These are phyloP conservation scores for Laguncularia racemosa DNA, from an alignment of 345 rosid genomes.

Conservation along the genomic window DNA sequence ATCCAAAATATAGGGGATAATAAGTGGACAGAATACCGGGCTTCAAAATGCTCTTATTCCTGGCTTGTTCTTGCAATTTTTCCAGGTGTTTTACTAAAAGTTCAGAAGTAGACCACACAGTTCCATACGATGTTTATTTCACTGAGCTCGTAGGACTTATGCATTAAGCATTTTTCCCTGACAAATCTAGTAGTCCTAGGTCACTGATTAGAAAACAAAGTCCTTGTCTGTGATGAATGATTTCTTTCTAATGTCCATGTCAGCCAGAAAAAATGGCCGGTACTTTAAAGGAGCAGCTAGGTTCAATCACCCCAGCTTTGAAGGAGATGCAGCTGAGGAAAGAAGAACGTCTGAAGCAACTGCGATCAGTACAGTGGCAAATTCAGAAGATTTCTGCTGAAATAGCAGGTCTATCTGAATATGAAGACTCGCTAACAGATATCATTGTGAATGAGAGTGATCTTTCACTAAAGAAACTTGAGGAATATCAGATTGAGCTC, in stretches of 20 bases:
- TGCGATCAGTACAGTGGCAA: slow-evolving; percentile 66
- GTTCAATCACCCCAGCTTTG: slow-evolving; percentile 84
- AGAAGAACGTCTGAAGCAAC: slow-evolving; percentile 77
- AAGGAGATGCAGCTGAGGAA: slow-evolving; percentile 80
- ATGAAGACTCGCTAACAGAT: slow-evolving; percentile 50
- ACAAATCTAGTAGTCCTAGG: too few relatives aligned
- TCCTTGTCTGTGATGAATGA: neutral
- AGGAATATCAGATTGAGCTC: slow-evolving; percentile 81
- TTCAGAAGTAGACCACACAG: too few relatives aligned
- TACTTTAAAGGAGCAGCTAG: slow-evolving; percentile 78
- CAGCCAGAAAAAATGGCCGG: slow-evolving; percentile 94
- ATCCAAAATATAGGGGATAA: too few relatives aligned
- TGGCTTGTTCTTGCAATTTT: too few relatives aligned
- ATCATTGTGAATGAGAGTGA: slow-evolving; percentile 70
- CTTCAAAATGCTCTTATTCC: too few relatives aligned
- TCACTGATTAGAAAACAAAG: too few relatives aligned
- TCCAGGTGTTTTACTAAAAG: too few relatives aligned
- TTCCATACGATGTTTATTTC: too few relatives aligned
- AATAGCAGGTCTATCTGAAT: slow-evolving; percentile 73
- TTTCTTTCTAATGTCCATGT: slow-evolving; percentile 7
- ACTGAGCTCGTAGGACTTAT: too few relatives aligned
- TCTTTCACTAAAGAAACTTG: slow-evolving; percentile 84
- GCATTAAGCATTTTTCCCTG: too few relatives aligned
- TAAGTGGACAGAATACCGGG: too few relatives aligned
- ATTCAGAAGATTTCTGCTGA: slow-evolving; percentile 84